Conservation (phyloP, 495 filamentous ascomycete species). For the Schizothecium vesticola region DNA sequence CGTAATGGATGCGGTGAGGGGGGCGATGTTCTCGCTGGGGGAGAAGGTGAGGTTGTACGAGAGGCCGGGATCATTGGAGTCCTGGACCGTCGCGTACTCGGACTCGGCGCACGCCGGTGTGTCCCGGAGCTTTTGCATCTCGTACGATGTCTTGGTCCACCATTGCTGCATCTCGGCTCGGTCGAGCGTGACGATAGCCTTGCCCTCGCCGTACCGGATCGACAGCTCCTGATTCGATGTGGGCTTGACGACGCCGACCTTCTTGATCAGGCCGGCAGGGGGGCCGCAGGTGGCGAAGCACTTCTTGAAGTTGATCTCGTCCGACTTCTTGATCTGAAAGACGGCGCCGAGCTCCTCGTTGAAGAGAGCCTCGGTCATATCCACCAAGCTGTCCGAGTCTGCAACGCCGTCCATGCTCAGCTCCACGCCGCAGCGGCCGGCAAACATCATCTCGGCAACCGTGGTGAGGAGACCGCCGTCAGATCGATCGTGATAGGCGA, state of each 20-base stretch:
- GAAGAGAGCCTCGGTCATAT: slow-evolving; percentile 75
- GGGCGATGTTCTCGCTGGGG: slow-evolving; percentile 67
- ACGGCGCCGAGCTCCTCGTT: slow-evolving; percentile 97
- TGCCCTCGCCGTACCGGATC: slow-evolving; percentile 59
- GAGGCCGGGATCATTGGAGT: slow-evolving; percentile 75
- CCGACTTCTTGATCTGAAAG: slow-evolving; percentile 82
- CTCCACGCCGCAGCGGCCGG: slow-evolving; percentile 83
- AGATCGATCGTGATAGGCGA: slow-evolving; percentile 92
- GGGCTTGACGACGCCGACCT: slow-evolving; percentile 68
- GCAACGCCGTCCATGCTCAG: slow-evolving; percentile 73
- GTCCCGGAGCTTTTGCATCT: slow-evolving; percentile 87
- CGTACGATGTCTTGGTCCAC: slow-evolving; percentile 83
- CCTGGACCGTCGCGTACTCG: slow-evolving; percentile 73
- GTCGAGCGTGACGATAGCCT: slow-evolving; percentile 58
- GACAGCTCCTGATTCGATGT: slow-evolving; percentile 70
- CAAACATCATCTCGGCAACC: slow-evolving; percentile 96
- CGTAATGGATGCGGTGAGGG: slow-evolving; percentile 63
- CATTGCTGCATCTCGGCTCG: slow-evolving; percentile 75
- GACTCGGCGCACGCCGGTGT: slow-evolving; percentile 82
- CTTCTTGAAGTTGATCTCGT: slow-evolving; percentile 77
- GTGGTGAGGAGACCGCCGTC: slow-evolving; percentile 93
- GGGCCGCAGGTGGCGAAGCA: slow-evolving; percentile 93
- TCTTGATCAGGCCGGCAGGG: slow-evolving; percentile 69
- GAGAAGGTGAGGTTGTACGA: slow-evolving; percentile 80
- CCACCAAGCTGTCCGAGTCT: slow-evolving; percentile 48